Evolutionary conservation across 2,329 filamentous ascomycete genomes (phyloP), one percentile per base, ranked within the genome.

Genomic region (Penicillium polonicum): DNA sequence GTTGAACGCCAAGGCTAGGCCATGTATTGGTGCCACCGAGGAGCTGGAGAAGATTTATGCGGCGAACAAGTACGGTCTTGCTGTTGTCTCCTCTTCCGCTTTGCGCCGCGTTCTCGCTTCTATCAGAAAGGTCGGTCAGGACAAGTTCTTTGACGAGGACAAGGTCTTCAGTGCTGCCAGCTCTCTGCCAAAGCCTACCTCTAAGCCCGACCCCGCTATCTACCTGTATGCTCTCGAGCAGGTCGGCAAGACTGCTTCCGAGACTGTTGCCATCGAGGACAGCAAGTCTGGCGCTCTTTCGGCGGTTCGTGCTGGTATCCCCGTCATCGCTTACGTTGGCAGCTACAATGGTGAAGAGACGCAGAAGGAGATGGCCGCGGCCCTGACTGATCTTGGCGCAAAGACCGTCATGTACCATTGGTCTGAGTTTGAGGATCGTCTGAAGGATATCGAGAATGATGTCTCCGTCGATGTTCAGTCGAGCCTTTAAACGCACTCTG

Each of bases 151-250:
- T 79, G 79, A 80, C n/a, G 78, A 82, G 29, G 83, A 90, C 66
- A 82, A 86, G 65, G 83, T 96, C 73, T 96, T 89, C 83, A 91
- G 87, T 44, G 92, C 92, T 55, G 91, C 91, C 57, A 90, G 87
- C 33, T 91, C 87, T 58, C 83, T 96, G 66, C 80, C 84, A 57
- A 85, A 81, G 70, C 92, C 92, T n/a, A 92, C 90, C 55, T 90
- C 86, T 76, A 96, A 96, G 84, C 92, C 92, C 17, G 90, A 96
- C 76, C 92, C 92, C 19, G 90, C 90, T 65, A 88, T 96, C 77
- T 96, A 96, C 80, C 77, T 91, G 63, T 83, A 88, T 74, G 89
- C 92, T 23, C 84, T 92, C 72, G 78, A 91, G 76, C 79, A 85
- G 71, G 82, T 95, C 51, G 88, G 88, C 60, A 88, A 88, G 77